Evolutionary conservation across 2,329 filamentous ascomycete genomes (phyloP), one percentile per base, ranked within the genome.

Genomic region (Simplicillium aogashimaense): DNA sequence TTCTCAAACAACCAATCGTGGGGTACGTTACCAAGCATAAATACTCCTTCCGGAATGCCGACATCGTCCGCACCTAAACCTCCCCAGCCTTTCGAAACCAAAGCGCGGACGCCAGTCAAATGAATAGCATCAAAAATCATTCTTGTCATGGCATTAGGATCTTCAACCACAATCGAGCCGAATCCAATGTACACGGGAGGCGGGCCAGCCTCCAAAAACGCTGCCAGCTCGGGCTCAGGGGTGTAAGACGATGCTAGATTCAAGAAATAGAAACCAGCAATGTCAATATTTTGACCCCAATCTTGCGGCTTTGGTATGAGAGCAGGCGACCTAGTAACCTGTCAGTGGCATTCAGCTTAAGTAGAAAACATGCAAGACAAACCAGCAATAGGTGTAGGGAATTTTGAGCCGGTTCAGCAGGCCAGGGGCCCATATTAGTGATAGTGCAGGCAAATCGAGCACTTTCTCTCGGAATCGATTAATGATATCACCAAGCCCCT

Each of bases 341-440:
- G 17, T 40, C 20, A 38, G 35, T 25, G 18, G 7, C 25, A 36
- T 46, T 25, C 6, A 39, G 12, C 30, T 32, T 15, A 43, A 39
- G 15, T 39, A 43, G 9, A 38, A 11, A 8, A 16, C 29, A 52
- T 44, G 51, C 70, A 15, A 32, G 16, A 48, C 58, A 44, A 40
- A 63, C 88, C 89, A 95, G 60, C 88, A 92, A 55, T 95, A 97
- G 0, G 89, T 94, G 50, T 86, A 86, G 1, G 89, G 87, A 13
- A 95, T 74, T 36, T 75, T 76, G 28, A 95, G 65, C 28, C 86
- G 78, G 35, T 76, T 79, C 12, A 94, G 66, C 56, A 94, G 74
- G 3, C 83, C 85, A 8, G 89, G 87, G 3, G 85, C 89, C 74
- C 83, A 90, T 37, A 94, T 80, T 7, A 86, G 66, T 45, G 83